Evolutionary conservation across 1,284 basidiomycete species (phyloP).

Genomic region (Moesziomyces sp.): DNA sequence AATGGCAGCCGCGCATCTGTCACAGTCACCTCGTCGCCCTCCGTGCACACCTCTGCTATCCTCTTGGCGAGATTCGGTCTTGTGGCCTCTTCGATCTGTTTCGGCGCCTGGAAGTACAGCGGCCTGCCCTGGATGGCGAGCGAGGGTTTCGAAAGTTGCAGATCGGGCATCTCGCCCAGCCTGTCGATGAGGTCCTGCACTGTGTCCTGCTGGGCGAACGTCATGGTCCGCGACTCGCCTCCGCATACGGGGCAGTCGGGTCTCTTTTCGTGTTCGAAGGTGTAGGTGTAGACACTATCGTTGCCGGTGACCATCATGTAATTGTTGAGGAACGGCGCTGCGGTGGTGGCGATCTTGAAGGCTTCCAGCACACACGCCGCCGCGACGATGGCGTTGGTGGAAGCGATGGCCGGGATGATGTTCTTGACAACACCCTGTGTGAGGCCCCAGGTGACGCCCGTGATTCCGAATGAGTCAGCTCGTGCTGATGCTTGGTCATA

Average conservation of each 20-base stretch:
- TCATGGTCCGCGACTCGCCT: conserved; percentile 73
- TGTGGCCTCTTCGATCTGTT: conserved; percentile 86
- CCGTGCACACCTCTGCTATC: conserved; percentile 80
- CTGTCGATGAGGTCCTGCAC: conserved; percentile 54
- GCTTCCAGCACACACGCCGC: conserved; percentile 99
- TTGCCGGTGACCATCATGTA: conserved; percentile 93
- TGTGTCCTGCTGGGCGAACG: conserved; percentile 18
- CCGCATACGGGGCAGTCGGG: conserved; percentile 97
- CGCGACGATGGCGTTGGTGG: conserved; percentile 66
- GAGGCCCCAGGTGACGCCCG: conserved; percentile 95
- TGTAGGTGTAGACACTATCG: conserved; percentile 95
- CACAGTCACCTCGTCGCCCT: conserved; percentile 82
- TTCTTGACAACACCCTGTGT: conserved; percentile 99
- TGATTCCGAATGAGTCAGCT: conserved; percentile 92
- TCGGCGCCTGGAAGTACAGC: conserved; percentile 91
- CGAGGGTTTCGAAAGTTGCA: conserved; percentile 61
- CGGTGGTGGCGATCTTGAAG: conserved; percentile 96
- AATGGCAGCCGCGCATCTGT: conserved; percentile 90
- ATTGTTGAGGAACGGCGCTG: conserved; percentile 93
- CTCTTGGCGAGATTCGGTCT: conserved; percentile 87
- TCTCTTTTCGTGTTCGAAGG: conserved; percentile 93
- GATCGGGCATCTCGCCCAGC: conserved; percentile 52
- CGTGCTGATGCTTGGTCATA: conserved; percentile 78
- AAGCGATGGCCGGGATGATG: conserved; percentile 85
- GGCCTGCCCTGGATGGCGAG: conserved; percentile 71